These are phyloP conservation scores for Phytophthora europaea DNA, from an alignment of 352 stramenopile species.

Conservation along the genomic window DNA sequence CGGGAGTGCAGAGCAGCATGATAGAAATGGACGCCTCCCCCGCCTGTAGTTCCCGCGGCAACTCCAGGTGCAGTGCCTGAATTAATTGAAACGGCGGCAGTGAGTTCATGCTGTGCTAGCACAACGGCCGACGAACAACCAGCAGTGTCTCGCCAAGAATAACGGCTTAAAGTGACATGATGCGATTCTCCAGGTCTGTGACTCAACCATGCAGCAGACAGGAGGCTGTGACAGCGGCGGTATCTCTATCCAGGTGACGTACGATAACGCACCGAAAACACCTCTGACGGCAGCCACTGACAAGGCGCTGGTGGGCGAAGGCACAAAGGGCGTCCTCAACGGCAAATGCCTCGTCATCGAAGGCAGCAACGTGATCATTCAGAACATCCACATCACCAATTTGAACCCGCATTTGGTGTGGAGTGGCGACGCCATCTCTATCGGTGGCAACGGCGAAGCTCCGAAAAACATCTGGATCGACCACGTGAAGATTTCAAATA, in stretches of 20 bases:
- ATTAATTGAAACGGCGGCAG: conserved; percentile 10
- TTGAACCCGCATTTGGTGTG: conserved; percentile 43
- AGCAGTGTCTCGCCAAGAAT: conserved; percentile 43
- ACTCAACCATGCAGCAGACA: conserved; percentile 32
- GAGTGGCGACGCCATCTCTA: conserved; percentile 35
- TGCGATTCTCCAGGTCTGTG: conserved; percentile 35
- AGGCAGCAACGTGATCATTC: conserved; percentile 44
- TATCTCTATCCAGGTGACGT: conserved; percentile 28
- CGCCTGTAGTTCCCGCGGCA: conserved; percentile 38
- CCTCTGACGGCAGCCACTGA: conserved; percentile 26
- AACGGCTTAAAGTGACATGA: conserved; percentile 52
- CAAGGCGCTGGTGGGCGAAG: conserved; percentile 41
- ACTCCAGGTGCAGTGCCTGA: conserved; percentile 32
- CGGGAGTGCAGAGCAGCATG: too few species aligned
- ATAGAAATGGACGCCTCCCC: too few species aligned
- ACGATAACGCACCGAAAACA: conserved; percentile 32
- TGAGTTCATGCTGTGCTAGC: conserved; percentile 11
- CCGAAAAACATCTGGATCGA: conserved; percentile 28
- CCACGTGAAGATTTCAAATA: conserved; percentile 45
- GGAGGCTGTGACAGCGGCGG: conserved; percentile 29
- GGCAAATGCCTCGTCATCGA: conserved; percentile 39
- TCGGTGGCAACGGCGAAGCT: conserved; percentile 11
- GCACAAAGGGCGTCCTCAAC: conserved; percentile 39
- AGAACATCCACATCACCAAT: conserved; percentile 51
- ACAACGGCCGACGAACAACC: neutral